Evolutionary conservation across 805 yeast species (phyloP).

Genomic region (Kodamaea jinghongensis): DNA sequence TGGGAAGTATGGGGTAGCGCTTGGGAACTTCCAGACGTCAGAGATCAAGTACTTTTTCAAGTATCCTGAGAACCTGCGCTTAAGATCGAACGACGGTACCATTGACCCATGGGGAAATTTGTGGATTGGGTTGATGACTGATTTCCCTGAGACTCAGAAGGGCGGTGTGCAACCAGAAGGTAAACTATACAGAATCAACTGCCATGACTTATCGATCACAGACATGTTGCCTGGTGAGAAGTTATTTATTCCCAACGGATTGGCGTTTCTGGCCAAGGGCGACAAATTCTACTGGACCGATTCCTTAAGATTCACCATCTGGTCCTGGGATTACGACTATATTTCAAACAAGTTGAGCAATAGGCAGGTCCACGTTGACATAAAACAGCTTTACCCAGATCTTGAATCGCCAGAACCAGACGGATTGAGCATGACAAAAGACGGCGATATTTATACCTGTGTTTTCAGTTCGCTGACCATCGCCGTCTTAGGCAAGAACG

Average conservation of each 20-base stretch:
- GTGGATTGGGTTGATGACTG: conserved; percentile 80
- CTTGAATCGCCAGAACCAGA: conserved; percentile 62
- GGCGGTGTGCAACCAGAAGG: conserved; percentile 51
- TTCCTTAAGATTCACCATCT: conserved; percentile 32
- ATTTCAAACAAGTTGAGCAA: conserved; percentile 27
- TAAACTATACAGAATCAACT: conserved; percentile 33
- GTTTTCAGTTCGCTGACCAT: conserved; percentile 62
- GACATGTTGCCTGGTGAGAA: conserved; percentile 29
- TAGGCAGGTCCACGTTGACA: conserved; percentile 22
- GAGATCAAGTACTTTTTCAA: conserved; percentile 40
- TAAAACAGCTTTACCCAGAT: conserved; percentile 15
- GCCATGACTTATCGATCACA: conserved; percentile 29
- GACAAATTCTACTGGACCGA: conserved; percentile 41
- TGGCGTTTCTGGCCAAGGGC: conserved; percentile 32
- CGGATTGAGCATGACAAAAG: conserved; percentile 62
- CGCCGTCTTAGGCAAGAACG: conserved; percentile 49
- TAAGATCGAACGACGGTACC: conserved; percentile 75
- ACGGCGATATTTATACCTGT: conserved; percentile 60
- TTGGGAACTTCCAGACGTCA: conserved; percentile 43
- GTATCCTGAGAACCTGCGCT: conserved; percentile 27
- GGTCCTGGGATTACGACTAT: conserved; percentile 38
- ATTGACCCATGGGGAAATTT: conserved; percentile 75
- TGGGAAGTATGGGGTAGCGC: conserved; percentile 61
- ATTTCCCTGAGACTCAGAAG: conserved; percentile 33
- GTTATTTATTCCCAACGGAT: conserved; percentile 64